phyloP scores from a whole-genome alignment of 2,329 filamentous ascomycete species.

The Talaromyces sp. region DNA sequence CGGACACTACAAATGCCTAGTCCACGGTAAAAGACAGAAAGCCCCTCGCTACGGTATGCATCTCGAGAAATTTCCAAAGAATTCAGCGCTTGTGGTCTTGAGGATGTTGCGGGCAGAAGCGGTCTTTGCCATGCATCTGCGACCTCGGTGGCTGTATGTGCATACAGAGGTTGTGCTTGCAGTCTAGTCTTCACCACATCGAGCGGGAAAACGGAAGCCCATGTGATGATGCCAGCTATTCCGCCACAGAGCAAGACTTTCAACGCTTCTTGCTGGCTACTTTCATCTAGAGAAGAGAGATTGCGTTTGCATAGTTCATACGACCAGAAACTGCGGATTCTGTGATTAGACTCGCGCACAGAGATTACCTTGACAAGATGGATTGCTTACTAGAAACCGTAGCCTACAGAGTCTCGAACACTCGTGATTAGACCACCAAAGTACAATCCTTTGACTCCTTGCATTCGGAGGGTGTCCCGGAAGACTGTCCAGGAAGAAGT shows the following conservation, averaged over 20 bases:
- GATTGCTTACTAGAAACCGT: conserved; percentile 74
- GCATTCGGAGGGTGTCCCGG: conserved; percentile 56
- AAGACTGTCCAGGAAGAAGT: conserved; percentile 63
- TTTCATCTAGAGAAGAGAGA: conserved; percentile 47
- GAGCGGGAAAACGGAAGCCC: conserved; percentile 85
- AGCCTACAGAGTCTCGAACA: conserved; percentile 81
- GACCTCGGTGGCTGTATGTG: conserved; percentile 20
- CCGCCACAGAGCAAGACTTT: conserved; percentile 79
- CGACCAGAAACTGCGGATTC: conserved; percentile 66
- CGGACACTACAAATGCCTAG: conserved; percentile 76
- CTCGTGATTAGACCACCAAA: conserved; percentile 77
- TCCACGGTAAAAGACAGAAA: conserved; percentile 65
- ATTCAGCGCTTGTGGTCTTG: conserved; percentile 36
- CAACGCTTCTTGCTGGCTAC: conserved; percentile 50
- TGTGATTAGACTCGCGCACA: not conserved
- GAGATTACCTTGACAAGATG: not conserved
- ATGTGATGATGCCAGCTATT: conserved; percentile 79
- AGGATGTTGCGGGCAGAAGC: conserved; percentile 17
- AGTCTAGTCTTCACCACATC: conserved; percentile 90
- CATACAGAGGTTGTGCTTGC: conserved; percentile 62
- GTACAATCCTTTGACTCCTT: conserved; percentile 69
- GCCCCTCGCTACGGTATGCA: conserved; percentile 63
- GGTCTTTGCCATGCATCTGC: conserved; percentile 26
- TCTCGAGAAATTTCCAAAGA: conserved; percentile 62
- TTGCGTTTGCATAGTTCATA: conserved; percentile 72